Percentiles rank a stretch among this genome's conserved stretches.
Conservation (phyloP, 441 rosid genomes). For the Hura crepitans region DNA sequence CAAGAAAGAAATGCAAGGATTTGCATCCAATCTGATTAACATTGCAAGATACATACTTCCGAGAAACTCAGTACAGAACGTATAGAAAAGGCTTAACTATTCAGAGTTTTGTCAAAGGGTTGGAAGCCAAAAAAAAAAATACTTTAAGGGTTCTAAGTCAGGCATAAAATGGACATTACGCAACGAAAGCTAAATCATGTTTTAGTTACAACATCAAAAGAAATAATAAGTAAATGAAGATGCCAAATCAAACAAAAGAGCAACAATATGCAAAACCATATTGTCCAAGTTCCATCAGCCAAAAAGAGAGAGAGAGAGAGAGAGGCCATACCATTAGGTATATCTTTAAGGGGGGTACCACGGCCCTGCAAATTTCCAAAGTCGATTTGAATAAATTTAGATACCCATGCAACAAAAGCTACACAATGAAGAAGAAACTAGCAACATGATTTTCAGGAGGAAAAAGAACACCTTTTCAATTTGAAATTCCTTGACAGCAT, state of each 20-base stretch:
- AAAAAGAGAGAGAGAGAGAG: background rate
- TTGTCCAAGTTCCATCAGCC: background rate
- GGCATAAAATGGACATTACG: background rate
- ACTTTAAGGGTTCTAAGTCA: background rate
- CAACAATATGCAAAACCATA: background rate
- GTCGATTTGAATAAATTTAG: slow-evolving; percentile 17
- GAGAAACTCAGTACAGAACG: background rate
- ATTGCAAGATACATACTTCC: background rate
- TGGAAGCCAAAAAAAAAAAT: background rate
- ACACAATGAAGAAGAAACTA: slow-evolving; percentile 8
- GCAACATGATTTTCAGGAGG: slow-evolving; percentile 6
- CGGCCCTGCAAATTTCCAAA: slow-evolving; percentile 66
- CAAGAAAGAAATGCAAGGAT: background rate
- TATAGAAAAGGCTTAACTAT: background rate
- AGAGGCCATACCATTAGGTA: slow-evolving; percentile 73
- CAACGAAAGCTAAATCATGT: background rate
- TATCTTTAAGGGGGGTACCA: slow-evolving; percentile 81
- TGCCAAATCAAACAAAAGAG: background rate
- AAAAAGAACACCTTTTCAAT: slow-evolving; percentile 63
- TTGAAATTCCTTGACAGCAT: slow-evolving; percentile 60
- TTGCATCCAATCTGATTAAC: background rate
- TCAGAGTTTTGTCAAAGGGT: background rate
- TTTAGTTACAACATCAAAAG: background rate
- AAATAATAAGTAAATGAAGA: background rate
- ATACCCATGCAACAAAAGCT: slow-evolving; percentile 7